Evolutionary conservation across 2,329 filamentous ascomycete species (phyloP).

Genomic region (Diaporthe citri): DNA sequence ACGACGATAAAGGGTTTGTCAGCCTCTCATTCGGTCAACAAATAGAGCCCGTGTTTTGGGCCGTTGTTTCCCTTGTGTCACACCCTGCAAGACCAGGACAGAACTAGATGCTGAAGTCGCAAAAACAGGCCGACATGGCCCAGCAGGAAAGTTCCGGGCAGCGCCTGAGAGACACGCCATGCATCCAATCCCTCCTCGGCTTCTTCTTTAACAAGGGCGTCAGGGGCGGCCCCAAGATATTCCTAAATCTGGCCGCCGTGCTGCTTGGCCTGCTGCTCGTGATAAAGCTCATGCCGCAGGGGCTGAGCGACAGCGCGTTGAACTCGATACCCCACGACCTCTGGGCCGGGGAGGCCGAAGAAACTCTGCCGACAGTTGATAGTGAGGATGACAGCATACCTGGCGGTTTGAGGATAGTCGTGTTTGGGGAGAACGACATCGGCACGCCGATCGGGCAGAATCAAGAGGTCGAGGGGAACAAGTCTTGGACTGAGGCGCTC

Average conservation of each 20-base stretch:
- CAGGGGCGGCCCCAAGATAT: slow-evolving; percentile 46
- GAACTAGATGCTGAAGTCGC: slow-evolving; percentile 31
- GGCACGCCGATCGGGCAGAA: slow-evolving; percentile 52
- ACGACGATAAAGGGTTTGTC: slow-evolving; percentile 33
- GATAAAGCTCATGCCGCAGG: slow-evolving; percentile 42
- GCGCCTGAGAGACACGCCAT: slow-evolving; percentile 17
- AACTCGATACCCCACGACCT: slow-evolving; percentile 40
- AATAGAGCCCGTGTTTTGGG: background rate
- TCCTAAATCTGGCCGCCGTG: slow-evolving; percentile 45
- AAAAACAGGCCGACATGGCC: slow-evolving; percentile 34
- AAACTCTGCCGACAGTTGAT: background rate
- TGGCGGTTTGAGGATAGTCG: slow-evolving; percentile 61
- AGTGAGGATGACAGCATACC: slow-evolving; percentile 25
- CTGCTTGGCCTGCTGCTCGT: slow-evolving; percentile 44
- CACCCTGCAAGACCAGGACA: background rate
- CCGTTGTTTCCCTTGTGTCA: slow-evolving; percentile 1
- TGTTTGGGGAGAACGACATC: slow-evolving; percentile 64
- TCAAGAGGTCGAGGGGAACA: slow-evolving; percentile 40
- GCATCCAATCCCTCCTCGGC: slow-evolving; percentile 42
- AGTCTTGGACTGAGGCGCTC: slow-evolving; percentile 62
- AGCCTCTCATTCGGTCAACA: slow-evolving; percentile 23
- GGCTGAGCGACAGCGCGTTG: slow-evolving; percentile 42
- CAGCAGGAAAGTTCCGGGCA: slow-evolving; percentile 24
- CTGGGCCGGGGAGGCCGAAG: slow-evolving; percentile 37
- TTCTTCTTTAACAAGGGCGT: slow-evolving; percentile 48